phyloP scores from a whole-genome alignment of 345 rosid genomes.

The Corchorus capsularis region DNA sequence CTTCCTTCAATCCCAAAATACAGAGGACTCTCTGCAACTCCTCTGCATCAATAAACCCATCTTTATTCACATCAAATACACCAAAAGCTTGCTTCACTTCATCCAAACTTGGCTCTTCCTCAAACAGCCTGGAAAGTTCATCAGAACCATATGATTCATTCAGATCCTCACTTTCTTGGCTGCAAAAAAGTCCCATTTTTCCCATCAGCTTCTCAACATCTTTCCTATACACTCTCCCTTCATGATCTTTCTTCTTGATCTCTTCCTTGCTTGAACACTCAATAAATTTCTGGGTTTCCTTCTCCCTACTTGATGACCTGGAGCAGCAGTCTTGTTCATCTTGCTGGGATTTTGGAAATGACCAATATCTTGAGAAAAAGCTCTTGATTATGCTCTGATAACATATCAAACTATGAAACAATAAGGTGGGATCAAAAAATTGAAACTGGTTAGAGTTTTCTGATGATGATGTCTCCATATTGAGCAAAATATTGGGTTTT shows the following conservation, averaged over 20 bases:
- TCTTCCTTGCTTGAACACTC: conserved; percentile 27
- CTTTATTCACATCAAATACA: conserved; percentile 77
- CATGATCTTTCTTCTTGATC: conserved; percentile 18
- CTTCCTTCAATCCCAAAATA: conserved; percentile 55
- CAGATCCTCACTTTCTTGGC: conserved; percentile 44
- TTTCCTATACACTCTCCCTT: conserved; percentile 38
- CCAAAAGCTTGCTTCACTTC: conserved; percentile 78
- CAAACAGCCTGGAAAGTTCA: conserved; percentile 59
- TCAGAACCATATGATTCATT: conserved; percentile 33
- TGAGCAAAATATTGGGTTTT: conserved; percentile 16
- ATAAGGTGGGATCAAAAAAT: conserved; percentile 34
- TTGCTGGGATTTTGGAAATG: conserved; percentile 31
- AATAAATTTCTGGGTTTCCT: conserved; percentile 29
- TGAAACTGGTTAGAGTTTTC: conserved; percentile 27
- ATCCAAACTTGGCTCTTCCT: conserved; percentile 78
- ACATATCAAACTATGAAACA: conserved; percentile 24
- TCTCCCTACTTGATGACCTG: conserved; percentile 16
- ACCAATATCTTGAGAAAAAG: conserved; percentile 44
- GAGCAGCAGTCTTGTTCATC: conserved; percentile 22
- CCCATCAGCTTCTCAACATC: conserved; percentile 74
- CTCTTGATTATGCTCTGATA: conserved; percentile 20
- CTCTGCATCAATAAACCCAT: conserved; percentile 69
- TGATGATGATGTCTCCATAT: conserved; percentile 41
- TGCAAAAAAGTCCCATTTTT: conserved; percentile 48
- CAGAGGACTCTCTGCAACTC: conserved; percentile 72